Evolutionary conservation across 176 grass and related monocot genomes (phyloP), one percentile per base, ranked within the genome.

Genomic region (Saccharum spontaneum): DNA sequence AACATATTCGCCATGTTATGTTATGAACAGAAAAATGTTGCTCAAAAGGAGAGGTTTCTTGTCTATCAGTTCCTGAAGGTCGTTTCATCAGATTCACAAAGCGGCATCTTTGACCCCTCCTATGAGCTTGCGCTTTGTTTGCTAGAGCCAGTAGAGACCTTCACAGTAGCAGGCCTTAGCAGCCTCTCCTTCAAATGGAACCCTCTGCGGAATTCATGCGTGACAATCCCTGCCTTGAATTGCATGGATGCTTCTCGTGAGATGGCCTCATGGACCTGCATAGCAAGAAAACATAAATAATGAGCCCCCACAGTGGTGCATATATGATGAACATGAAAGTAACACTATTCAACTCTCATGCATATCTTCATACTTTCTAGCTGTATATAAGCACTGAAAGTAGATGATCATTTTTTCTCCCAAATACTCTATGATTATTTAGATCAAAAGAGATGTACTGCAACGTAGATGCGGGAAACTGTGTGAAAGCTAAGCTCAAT

Each of bases 241-340:
- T 89, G 74, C 39, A 62, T 6, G 6, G 97, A 99, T 79, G 95
- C 93, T 87, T 99, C 93, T 48, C 88, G 85, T 26, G 89, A 86
- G 64, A 99, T 77, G 65, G 90, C 97, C 82, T 99, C 97, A 4
- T 96, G 97, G 86, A 99, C 82, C 94, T 96, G 76, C 41, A 66
- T 57, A n/a, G n/a, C 9, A 67, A 67, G 22, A 88, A 84, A 38
- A 67, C 7, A 33, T 4, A 85, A 17, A 39, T 22, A 33, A 62
- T 77, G 30, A 80, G 64, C 23, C 40, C 44, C 45, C 17, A 55
- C 2, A 55, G 57, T 40, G 60, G 5, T 52, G 67, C 22, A 70
- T 62, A 38, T 50, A 71, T 8, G 18, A 26, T 1, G 0, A 22
- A 84, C 64, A 60, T 11, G 63, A 71, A 68, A 84, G 44, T 40